Evolutionary conservation across 1,284 basidiomycete genomes (phyloP), one percentile per base, ranked within the genome.

Genomic region (Mycena sp.): DNA sequence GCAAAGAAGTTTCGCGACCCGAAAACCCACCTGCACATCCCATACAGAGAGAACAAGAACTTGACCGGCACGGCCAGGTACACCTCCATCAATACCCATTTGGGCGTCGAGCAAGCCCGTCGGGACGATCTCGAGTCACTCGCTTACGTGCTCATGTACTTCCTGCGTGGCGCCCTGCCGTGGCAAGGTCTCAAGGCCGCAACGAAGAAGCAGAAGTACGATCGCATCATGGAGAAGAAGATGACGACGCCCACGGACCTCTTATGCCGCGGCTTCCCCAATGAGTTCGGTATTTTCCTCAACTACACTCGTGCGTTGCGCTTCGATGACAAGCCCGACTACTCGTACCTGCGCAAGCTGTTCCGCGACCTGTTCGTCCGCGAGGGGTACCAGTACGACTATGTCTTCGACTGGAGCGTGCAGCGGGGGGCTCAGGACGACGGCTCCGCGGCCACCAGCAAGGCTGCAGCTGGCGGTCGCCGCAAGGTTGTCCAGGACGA

Each of bases 21-120:
- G 44, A 99, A 98, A 89, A 99, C 98, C 58, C 97, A 99, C 78
- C 87, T 99, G 45, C 98, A 99, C 79, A 99, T 99, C 71, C 97
- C 97, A 4, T 99, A 99, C 87, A 88, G 97, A 73, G 98, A 99
- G 89, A 99, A 99, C 88, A 99, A 99, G 92, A 99, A 99, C 78
- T 81, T 99, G 72, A 99, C 97, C 1, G 98, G 98, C 68, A 99
- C 98, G 25, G 98, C 97, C 67, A 94, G 97, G 61, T 99, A 99
- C 86, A 99, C 97, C 1, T 98, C 96, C 28, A 99, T 99, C 85
- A 99, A 99, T 84, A 99, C 97, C 48, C 98, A 99, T 77, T 80
- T 99, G 75, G 98, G 97, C 73, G 96, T 99, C 59, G 93, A 98
- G 80, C 96, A 98, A 79, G 94, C 95, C 69, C 92, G 96, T 71